Percentiles rank a stretch among this genome's conserved stretches.
Conservation (phyloP, 2,329 filamentous ascomycete genomes). For the Huntiella omanensis region DNA sequence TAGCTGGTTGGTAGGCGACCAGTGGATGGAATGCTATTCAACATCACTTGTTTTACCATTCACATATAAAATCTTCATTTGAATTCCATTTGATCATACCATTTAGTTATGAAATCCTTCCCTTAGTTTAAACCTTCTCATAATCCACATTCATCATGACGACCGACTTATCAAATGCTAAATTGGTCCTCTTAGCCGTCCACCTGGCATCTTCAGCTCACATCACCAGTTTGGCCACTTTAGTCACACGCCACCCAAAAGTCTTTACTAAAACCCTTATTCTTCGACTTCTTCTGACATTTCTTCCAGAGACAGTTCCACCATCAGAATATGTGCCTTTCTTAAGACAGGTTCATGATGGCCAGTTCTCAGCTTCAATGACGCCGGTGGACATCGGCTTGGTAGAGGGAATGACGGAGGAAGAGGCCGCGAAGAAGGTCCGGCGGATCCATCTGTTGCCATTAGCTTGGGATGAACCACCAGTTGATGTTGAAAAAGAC, state of each 20-base stretch:
- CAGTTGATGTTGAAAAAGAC: constrained; percentile 31
- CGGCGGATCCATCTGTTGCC: constrained; percentile 43
- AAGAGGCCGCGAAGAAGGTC: constrained; percentile 43
- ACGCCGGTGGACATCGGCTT: constrained; percentile 32
- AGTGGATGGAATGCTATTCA: no score
- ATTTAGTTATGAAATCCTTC: no score
- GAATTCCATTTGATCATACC: no score
- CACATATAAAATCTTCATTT: no score
- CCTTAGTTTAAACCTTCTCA: no score
- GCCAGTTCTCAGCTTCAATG: constrained; percentile 23
- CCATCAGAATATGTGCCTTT: constrained; percentile 44
- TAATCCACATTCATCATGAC: constrained; percentile 18
- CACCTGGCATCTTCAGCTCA: constrained; percentile 49
- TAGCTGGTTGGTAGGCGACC: no score
- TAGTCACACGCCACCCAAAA: constrained; percentile 36
- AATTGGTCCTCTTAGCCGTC: constrained; percentile 54
- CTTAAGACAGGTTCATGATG: constrained; percentile 35
- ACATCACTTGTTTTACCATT: no score
- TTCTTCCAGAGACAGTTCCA: constrained; percentile 52
- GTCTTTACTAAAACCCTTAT: constrained; percentile 45
- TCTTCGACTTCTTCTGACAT: constrained; percentile 56
- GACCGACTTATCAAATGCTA: constrained; percentile 38
- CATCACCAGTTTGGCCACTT: constrained; percentile 38
- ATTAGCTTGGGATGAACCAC: constrained; percentile 31
- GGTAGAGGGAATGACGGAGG: constrained; percentile 40